Percentiles rank a stretch among this genome's conserved stretches.
Evolutionary conservation across 495 filamentous ascomycete genomes (phyloP).

Genomic region (Platismatia glauca): DNA sequence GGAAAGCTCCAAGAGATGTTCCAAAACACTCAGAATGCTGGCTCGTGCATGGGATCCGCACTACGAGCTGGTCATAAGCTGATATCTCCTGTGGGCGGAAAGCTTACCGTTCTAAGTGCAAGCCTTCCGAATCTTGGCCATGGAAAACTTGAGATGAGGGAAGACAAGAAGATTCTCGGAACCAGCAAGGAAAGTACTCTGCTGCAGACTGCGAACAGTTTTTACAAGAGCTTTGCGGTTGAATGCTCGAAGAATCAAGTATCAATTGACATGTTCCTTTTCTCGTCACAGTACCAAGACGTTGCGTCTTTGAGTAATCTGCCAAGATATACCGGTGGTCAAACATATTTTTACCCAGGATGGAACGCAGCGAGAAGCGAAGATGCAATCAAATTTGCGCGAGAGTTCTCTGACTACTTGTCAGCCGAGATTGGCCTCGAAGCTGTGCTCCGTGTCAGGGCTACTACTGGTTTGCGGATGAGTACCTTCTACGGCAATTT

Average conservation of each 20-base stretch:
- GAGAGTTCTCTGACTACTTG: constrained; percentile 91
- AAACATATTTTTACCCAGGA: constrained; percentile 97
- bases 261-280: constrained; percentile 98
- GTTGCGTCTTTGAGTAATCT: constrained; percentile 92
- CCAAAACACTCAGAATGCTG: constrained; percentile 76
- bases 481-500: constrained; percentile 98
- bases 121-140: constrained; percentile 84
- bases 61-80: constrained; percentile 89
- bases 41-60: constrained; percentile 87
- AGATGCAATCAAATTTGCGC: constrained; percentile 94
- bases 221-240: constrained; percentile 98
- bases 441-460: constrained; percentile 88
- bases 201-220: constrained; percentile 83
- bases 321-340: constrained; percentile 90
- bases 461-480: constrained; percentile 92
- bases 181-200: constrained; percentile 84
- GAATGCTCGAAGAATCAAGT: constrained; percentile 99
- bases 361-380: constrained; percentile 91
- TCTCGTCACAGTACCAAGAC: constrained; percentile 94
- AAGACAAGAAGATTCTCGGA: constrained; percentile 93
- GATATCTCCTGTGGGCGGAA: constrained; percentile 86
- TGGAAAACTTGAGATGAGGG: constrained; percentile 85
- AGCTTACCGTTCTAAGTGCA: constrained; percentile 82
- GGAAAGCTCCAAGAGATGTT: constrained; percentile 93
- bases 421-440: constrained; percentile 94